Conservation (phyloP, 306 rosid genomes). For the Prunus mume region DNA sequence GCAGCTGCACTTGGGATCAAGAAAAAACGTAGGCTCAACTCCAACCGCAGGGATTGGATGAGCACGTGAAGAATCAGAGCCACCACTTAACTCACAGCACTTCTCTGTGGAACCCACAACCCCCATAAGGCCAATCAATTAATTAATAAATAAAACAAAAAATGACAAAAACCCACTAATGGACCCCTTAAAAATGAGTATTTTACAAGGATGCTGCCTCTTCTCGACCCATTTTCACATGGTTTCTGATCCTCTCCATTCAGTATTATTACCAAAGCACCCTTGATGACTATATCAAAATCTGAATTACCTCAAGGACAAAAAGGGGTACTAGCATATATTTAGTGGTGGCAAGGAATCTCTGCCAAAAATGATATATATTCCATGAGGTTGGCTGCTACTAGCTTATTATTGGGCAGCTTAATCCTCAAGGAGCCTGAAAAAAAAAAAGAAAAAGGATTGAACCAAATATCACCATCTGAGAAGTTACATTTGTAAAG, state of each 20-base stretch:
- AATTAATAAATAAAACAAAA: conserved; percentile 17
- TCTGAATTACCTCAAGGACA: conserved; percentile 21
- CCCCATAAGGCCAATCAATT: conserved; percentile 13
- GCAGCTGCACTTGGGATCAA: conserved; percentile 1
- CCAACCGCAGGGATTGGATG: conserved; percentile 20
- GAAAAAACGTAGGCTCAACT: conserved; percentile 12
- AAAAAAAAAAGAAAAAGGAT: conserved; percentile 26
- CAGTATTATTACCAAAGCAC: conserved; percentile 36
- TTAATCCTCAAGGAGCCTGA: conserved; percentile 17
- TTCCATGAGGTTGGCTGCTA: conserved; percentile 14
- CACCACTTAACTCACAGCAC: conserved; percentile 8
- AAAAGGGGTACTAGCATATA: conserved; percentile 10
- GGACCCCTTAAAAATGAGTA: conserved; percentile 44
- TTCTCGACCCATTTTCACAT: conserved; percentile 54
- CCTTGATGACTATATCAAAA: conserved; percentile 21
- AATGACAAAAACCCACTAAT: conserved; percentile 22
- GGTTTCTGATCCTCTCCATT: conserved; percentile 52
- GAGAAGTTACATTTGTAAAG: conserved; percentile 17
- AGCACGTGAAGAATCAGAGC: conserved; percentile 43
- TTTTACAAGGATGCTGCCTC: conserved; percentile 56
- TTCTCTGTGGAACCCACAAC: conserved; percentile 27
- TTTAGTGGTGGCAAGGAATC: conserved; percentile 36
- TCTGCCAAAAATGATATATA: conserved; percentile 11
- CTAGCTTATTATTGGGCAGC: conserved; percentile 19
- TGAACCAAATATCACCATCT: conserved; percentile 20